phyloP scores from a whole-genome alignment of 1,284 basidiomycete species.

The Ustilago nuda region DNA sequence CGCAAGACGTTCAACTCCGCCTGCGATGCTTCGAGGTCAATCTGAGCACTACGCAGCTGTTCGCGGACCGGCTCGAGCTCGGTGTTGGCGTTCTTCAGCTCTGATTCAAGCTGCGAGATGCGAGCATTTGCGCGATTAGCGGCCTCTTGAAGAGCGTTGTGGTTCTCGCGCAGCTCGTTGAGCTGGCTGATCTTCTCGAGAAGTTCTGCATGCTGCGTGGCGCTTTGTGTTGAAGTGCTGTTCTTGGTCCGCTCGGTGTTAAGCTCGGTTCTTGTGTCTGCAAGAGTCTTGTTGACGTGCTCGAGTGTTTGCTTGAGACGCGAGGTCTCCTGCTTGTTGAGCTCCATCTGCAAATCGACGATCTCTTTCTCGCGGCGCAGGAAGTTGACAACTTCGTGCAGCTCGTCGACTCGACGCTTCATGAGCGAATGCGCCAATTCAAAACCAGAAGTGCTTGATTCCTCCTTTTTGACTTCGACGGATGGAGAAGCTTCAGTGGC shows the following conservation, averaged over 20 bases:
- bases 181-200: constrained; percentile 88
- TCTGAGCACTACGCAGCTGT: constrained; percentile 76
- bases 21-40: constrained; percentile 80
- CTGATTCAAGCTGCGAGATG: constrained; percentile 72
- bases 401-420: constrained; percentile 59
- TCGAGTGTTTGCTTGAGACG: constrained; percentile 82
- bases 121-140: constrained; percentile 77
- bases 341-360: constrained; percentile 84
- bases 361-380: constrained; percentile 90
- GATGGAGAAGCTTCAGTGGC: constrained; percentile 1
- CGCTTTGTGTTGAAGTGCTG: constrained; percentile 72
- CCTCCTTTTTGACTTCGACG: constrained; percentile 26
- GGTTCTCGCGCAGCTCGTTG: constrained; percentile 87
- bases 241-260: constrained; percentile 47
- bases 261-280: constrained; percentile 75
- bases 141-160: constrained; percentile 83
- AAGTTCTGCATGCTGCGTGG: constrained; percentile 83
- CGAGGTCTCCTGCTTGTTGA: constrained; percentile 84
- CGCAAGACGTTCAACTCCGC: constrained; percentile 80
- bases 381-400: constrained; percentile 84
- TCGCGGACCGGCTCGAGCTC: constrained; percentile 83
- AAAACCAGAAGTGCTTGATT: constrained; percentile 18
- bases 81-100: constrained; percentile 70
- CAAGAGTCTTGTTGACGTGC: constrained; percentile 77
- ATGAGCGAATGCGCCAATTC: constrained; percentile 41